These are phyloP conservation scores for Plasmodium vivax DNA, from an alignment of 169 alveolate species.

Conservation along the genomic window DNA sequence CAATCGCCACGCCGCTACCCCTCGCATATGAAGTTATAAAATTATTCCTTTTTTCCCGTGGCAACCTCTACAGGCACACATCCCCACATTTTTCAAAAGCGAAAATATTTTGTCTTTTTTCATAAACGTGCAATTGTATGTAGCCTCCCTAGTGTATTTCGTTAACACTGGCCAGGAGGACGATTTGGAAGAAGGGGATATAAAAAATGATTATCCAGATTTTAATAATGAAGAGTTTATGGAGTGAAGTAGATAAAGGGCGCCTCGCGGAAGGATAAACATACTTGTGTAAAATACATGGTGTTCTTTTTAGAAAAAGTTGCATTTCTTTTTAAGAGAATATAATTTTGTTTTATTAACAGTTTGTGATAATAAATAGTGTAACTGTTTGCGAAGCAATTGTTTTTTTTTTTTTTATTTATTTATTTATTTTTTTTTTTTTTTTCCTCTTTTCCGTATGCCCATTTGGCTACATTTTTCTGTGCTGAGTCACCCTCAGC, in stretches of 20 bases:
- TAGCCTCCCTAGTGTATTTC: conserved; percentile 69
- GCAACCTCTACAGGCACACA: conserved; percentile 11
- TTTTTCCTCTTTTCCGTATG: neutral
- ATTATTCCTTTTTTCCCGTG: neutral
- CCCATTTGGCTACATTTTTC: neutral
- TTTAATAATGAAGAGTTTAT: neutral
- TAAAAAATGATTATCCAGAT: conserved; percentile 17
- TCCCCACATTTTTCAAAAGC: conserved; percentile 39
- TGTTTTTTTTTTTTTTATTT: neutral
- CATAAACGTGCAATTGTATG: conserved; percentile 67
- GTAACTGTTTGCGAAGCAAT: neutral
- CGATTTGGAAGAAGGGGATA: conserved; percentile 19
- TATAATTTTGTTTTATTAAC: neutral
- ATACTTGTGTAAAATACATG: neutral
- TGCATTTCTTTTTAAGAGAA: neutral
- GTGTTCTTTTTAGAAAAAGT: neutral
- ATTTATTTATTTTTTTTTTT: neutral
- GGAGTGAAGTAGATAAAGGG: neutral
- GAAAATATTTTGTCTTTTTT: conserved; percentile 61
- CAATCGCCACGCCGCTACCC: neutral
- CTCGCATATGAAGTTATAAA: neutral
- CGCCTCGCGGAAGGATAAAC: neutral
- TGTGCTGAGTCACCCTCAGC: neutral
- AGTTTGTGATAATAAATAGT: neutral
- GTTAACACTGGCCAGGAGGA: conserved; percentile 37